Evolutionary conservation across 1,284 basidiomycete genomes (phyloP), one percentile per base, ranked within the genome.

Genomic region (Tausonia pullulans): DNA sequence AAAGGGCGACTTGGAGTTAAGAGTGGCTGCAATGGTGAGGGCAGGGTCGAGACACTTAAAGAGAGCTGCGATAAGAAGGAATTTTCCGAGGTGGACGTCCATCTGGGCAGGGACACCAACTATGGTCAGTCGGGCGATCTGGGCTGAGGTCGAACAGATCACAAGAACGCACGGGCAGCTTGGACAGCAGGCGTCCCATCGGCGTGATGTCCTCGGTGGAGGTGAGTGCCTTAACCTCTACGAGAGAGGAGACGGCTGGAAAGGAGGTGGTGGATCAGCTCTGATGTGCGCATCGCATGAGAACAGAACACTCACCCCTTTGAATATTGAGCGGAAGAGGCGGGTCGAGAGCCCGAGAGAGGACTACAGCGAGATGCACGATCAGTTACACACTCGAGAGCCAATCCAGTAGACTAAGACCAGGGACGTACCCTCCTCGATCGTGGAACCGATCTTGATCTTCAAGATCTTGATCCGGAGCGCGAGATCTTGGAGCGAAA

Each of bases 401-500:
- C 7, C 7, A 49, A 59, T 3, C 5, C 14, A 16, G 7, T 3
- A 10, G 7, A 9, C 2, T 11, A 59, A 5, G 48, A 11, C 48
- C 39, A n/a, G 45, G 11, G 14, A 48, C 58, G 9, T 48, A 59
- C 58, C 58, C 67, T 96, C 90, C 73, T 96, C 93, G 65, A 98
- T 92, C 0, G 88, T 86, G 7, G 80, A 78, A 11, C 94, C 95
- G 54, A 98, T 78, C 69, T 89, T 87, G 55, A 96, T 81, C 71
- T 90, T 92, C 84, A 98, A 89, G 67, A 97, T 95, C 78, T 99
- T 99, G 78, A 95, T 97, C 60, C 93, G 87, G 58, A 99, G 80
- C 0, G 93, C 91, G 16, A 99, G 82, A 74, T 98, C 93, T 65
- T 95, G 94, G 43, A 98, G 79, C 68, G 94, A 96, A 4, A 98